Base-by-base conservation (phyloP, 805 yeast species). In the Yarrowia divulgata region DNA sequence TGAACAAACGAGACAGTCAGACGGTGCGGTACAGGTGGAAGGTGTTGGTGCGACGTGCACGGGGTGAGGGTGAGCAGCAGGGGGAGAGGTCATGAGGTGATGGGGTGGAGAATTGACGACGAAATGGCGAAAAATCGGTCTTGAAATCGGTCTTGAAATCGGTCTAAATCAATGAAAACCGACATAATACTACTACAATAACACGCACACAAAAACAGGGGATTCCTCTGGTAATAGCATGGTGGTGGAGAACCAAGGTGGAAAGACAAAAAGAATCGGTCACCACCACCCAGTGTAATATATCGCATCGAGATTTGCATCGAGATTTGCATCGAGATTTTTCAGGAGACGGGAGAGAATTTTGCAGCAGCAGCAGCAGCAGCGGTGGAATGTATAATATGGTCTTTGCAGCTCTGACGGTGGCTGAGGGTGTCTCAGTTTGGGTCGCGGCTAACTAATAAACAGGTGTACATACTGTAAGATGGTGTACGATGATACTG, bases 21-120 rank as follows among this genome's bases (percentile, higher is more conserved):
- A 76, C 79, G 23, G 79, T 77, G 35, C 72, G 79, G 64, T 77
- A 77, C 62, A 70, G 79, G 40, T 77, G 79, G 79, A 77, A 76
- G 70, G 78, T 75, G 32, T 68, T 77, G n/a, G 73, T 77, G 5
- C 72, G 77, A 29, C 71, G 79, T 9, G 78, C 78, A 14, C 73
- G 73, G 52, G 78, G 78, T 16, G 77, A 74, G 57, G 71, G 52
- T 68, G 66, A 58, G n/a, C 49, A 57, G 49, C 48, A 42, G 35
- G 13, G 49, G 48, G 23, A 23, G 42, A 39, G 16, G 7, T 39
- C 16, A 39, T n/a, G 6, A 16, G 19, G 7, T 42, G 18, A 39
- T n/a, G n/a, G n/a, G n/a, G n/a, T n/a, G n/a, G n/a, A n/a, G n/a
- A n/a, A n/a, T n/a, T n/a, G n/a, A n/a, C n/a, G n/a, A n/a, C n/a